Evolutionary conservation across 192 early-diverging fungal genomes (phyloP), one percentile per base, ranked within the genome.

Genomic region (Coemansia sp.): DNA sequence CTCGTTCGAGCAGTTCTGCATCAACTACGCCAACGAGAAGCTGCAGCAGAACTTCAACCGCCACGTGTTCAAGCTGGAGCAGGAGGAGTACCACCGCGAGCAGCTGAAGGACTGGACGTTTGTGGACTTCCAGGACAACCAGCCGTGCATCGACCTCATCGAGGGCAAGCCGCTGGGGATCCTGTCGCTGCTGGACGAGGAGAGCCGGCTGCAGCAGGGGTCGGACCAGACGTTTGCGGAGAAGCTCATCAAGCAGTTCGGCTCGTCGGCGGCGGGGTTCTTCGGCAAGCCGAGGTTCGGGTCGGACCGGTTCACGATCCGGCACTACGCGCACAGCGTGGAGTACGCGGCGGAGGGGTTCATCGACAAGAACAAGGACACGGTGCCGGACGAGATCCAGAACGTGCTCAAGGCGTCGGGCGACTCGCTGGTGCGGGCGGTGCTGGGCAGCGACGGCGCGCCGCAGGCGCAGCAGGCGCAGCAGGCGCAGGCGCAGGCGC

Each of bases 1-100:
- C 85, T 97, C 95, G 21, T 99, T 99, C 66, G 97, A 99, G 84
- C 97, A 99, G 85, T 98, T 98, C 79, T 99, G 97, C 86, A 97
- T 99, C 67, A 92, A 94, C 71, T 93, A 92, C 69, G 91, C 95
- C 66, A 96, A 96, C 79, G 97, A 99, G 78, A 99, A 99, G 80
- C 83, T 99, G 60, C 97, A 99, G 79, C 95, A 98, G 83, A 92
- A 97, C 79, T 99, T 99, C 77, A 99, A 96, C 83, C 90, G 90
- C 59, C 97, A 98, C 74, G 95, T 98, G 9, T 99, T 99, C 86
- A 96, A 97, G 85, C 86, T 98, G 34, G 95, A 97, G 74, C 97
- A 99, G 81, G 95, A 99, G 73, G 96, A 98, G 81, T 99, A 99
- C 68, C 86, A 95, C 59, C 89, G 90, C 34, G 97, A 99, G 71